phyloP scores from a whole-genome alignment of 257 asterid species.

The Ilex asprella region DNA sequence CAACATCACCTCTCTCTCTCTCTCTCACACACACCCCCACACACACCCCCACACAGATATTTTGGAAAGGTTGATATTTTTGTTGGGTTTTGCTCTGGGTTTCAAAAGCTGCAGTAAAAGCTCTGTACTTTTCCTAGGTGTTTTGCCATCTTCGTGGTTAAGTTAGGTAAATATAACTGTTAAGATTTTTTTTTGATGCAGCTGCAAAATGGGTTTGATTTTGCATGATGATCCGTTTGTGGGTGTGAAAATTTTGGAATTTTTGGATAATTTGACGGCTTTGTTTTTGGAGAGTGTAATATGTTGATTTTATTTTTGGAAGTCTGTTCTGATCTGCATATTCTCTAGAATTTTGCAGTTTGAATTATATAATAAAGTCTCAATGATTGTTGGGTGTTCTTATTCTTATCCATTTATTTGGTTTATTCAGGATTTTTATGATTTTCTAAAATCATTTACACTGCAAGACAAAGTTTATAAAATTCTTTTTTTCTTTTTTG shows the following conservation, averaged over 20 bases:
- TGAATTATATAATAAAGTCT: slow-evolving; percentile 9
- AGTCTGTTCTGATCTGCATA: slow-evolving; percentile 5
- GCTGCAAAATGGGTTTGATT: slow-evolving; percentile 12
- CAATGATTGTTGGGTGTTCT: not conserved
- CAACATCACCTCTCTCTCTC: slow-evolving; percentile 13
- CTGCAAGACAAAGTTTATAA: too few relatives aligned
- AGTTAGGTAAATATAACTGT: slow-evolving; percentile 19
- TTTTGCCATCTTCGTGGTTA: slow-evolving; percentile 23
- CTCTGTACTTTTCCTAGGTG: slow-evolving; percentile 15
- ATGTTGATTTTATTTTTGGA: not conserved
- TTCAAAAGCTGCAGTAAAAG: slow-evolving; percentile 28
- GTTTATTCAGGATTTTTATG: not conserved
- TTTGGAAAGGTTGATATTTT: slow-evolving; percentile 26
- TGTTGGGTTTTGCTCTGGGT: slow-evolving; percentile 8
- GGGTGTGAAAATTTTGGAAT: slow-evolving; percentile 2
- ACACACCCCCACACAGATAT: slow-evolving; percentile 6
- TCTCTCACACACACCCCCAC: not conserved
- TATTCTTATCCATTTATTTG: not conserved
- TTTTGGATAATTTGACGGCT: slow-evolving; percentile 1
- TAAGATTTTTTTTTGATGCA: not conserved
- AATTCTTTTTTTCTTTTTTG: too few relatives aligned
- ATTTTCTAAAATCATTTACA: too few relatives aligned
- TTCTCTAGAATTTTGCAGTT: not conserved
- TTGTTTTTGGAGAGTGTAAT: not conserved
- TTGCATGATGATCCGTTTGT: slow-evolving; percentile 7